A percentile compares a stretch with the other conserved stretches of the same genome.
These are phyloP conservation scores for Acanthamoeba culbertsoni DNA, from an alignment of 208 protist species.

Conservation along the genomic window DNA sequence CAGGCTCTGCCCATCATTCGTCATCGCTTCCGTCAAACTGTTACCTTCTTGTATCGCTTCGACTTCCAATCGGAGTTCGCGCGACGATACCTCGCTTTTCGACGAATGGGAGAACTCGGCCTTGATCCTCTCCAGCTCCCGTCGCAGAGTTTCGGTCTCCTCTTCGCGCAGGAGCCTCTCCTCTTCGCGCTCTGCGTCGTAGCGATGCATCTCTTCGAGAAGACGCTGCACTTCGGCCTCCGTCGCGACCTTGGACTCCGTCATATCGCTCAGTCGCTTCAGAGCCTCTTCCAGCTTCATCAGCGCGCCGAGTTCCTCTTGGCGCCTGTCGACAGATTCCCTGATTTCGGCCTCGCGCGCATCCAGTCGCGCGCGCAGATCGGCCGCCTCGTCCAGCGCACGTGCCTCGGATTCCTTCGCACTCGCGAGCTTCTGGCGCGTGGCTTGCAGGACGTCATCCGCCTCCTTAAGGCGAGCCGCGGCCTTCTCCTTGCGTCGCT, in stretches of 20 bases:
- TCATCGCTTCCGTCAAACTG: not conserved
- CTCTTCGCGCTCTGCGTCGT: too few species aligned
- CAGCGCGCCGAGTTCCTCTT: too few species aligned
- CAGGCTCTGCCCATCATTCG: not conserved
- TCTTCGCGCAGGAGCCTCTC: too few species aligned
- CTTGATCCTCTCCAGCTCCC: not conserved
- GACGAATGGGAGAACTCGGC: not conserved
- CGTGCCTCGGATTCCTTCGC: not conserved
- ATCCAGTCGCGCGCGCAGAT: not conserved
- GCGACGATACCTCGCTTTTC: too few species aligned
- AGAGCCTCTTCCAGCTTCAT: too few species aligned
- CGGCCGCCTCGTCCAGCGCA: not conserved
- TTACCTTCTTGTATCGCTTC: not conserved
- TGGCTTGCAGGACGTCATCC: not conserved
- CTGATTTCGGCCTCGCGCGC: not conserved
- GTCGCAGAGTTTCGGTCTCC: not conserved
- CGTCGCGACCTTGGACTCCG: too few species aligned
- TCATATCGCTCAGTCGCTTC: too few species aligned
- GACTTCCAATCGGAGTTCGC: not conserved
- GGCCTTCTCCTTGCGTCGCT: not conserved
- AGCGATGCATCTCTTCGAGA: too few species aligned
- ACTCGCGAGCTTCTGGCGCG: not conserved
- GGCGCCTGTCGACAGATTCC: too few species aligned
- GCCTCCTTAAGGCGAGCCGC: not conserved
- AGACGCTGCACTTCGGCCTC: too few species aligned